phyloP scores from a whole-genome alignment of 352 stramenopile genomes.

The Salisapilia sapeloensis region DNA sequence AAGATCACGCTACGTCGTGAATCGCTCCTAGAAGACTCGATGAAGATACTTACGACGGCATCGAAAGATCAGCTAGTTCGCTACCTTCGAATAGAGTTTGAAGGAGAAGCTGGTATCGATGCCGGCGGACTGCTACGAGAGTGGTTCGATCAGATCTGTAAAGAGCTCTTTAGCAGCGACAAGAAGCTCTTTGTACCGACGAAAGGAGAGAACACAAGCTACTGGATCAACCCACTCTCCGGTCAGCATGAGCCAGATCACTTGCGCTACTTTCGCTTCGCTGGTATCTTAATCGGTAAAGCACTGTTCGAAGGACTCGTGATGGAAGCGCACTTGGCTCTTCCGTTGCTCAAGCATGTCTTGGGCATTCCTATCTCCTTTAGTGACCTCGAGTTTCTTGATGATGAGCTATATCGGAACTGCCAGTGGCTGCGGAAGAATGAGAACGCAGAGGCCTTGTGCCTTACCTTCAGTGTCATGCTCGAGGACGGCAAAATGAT shows the following conservation, averaged over 20 bases:
- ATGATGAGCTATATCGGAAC: conserved; percentile 49
- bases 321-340: conserved; percentile 33
- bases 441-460: conserved; percentile 28
- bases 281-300: conserved; percentile 39
- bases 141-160: conserved; percentile 45
- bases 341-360: conserved; percentile 57
- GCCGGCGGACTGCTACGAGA: conserved; percentile 43
- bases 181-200: conserved; percentile 34
- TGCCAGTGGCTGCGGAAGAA: conserved; percentile 49
- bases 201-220: conserved; percentile 43
- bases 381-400: conserved; percentile 55
- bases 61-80: conserved; percentile 28
- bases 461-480: conserved; percentile 59
- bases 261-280: conserved; percentile 38
- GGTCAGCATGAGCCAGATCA: conserved; percentile 19
- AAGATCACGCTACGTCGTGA: conserved; percentile 29
- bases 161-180: conserved; percentile 31
- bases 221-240: conserved; percentile 52
- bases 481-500: conserved; percentile 47
- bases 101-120: conserved; percentile 42
- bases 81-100: conserved; percentile 55
- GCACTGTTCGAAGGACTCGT: conserved; percentile 47
- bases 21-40: conserved; percentile 29
- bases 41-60: conserved; percentile 17
- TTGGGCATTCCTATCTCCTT: conserved; percentile 61